Evolutionary conservation across 805 yeast species (phyloP), one percentile per base, ranked within the genome.

Genomic region (Lachancea waltii): DNA sequence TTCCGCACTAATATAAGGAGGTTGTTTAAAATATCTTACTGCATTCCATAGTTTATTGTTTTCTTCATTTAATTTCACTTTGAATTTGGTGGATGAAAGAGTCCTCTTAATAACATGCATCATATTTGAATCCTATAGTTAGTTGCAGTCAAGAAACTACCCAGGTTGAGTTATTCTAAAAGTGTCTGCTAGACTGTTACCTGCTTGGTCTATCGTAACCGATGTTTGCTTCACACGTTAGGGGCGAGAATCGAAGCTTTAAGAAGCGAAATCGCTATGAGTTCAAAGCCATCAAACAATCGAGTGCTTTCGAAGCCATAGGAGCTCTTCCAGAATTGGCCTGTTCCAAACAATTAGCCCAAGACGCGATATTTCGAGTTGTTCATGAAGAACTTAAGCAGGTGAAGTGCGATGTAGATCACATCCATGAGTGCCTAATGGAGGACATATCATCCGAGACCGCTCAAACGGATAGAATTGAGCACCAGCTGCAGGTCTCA

Each of bases 391-490:
- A 56, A 36, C 17, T 58, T 7, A 34, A 35, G 14, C 53, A 48
- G 28, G 50, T 57, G 1, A 43, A 43, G 16, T 24, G 36, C 2
- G 62, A 54, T 33, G 38, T 57, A 7, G 24, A 18, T 3, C 22
- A 37, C 5, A 41, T 57, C n/a, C 49, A 50, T 37, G 37, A 34
- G 10, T 40, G 40, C 7, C 41, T 59, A 7, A 50, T 51, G 19
- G 54, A 49, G 19, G 65, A 60, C 33, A 48, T 65, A 4, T 49
- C 51, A 10, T 47, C 53, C 13, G 67, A 62, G 36, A 43, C 51
- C 20, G 48, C 46, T 18, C 60, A 56, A 23, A 61, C 62, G 41
- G 46, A 45, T 16, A 33, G 37, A 20, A 45, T 57, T 6, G 55
- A 57, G 23, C 15, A 24, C 7, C 51, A 52, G 28, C 31, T 58